Base-by-base conservation (phyloP, 257 asterid species). In the Ophiorrhiza pumila region DNA sequence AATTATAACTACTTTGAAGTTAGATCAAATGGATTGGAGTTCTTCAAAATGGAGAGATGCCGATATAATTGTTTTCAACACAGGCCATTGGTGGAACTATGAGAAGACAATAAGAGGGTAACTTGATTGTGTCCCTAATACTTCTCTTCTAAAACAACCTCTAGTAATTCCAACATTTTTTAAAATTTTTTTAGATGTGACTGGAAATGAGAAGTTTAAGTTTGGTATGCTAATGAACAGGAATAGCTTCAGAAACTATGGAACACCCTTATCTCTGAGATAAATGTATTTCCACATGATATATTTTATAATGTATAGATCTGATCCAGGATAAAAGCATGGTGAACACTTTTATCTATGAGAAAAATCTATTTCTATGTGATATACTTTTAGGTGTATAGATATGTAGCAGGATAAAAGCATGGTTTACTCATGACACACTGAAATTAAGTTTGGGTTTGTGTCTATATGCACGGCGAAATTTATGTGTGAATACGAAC, bases 61-160 rank as follows among this genome's bases (percentile, higher is more conserved):
- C 0, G 98, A 93, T 79, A 39, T 91, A n/a, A 80, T 93, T 60
- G 61, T 93, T 56, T 79, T 93, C 79, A 91, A 93, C 83, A 85
- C 97, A 22, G 96, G 97, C 13, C 97, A 89, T 74, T 93, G 98
- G 97, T 91, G 97, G 96, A 93, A 89, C 71, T 85, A 84, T 37
- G 98, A 93, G 88, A 93, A 93, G 90, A 93, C 98, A n/a, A 60
- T 80, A 39, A 83, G 96, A 85, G 94, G 89, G 98, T 93, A 91
- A 78, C 42, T 70, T 37, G 20, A 42, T 22, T 22, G 5, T 45
- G 29, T 43, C 59, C 12, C 34, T 2, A 46, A 49, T 50, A 27
- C n/a, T 37, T 43, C 65, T 32, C 29, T 45, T 31, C 49, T 42
- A 9, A 14, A 47, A n/a, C 35, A 29, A 60, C 61, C 46, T 43